Base-by-base conservation (phyloP, 176 grass and related monocot genomes). In the Musa troglodytarum region DNA sequence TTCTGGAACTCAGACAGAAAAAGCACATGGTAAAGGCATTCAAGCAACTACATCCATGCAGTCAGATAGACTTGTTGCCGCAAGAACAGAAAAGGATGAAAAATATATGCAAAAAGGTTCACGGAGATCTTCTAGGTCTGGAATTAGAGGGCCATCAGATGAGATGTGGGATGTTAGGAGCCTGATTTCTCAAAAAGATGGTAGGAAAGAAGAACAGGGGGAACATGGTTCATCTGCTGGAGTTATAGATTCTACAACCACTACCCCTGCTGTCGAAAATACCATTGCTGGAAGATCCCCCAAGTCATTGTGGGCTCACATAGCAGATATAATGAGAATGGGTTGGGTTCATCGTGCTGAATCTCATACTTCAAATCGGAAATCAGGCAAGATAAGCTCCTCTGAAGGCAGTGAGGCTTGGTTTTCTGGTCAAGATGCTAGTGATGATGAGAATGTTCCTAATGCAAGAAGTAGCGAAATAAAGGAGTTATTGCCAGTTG, bases 291-390 rank as follows among this genome's bases (percentile, higher is more conserved):
- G 62, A 83, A 98, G 82, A 69, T 78, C 73, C 74, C 83, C 83
- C 75, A 90, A 71, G 66, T 93, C 94, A 14, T 87, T 98, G 51
- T 98, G 94, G 94, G 62, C 83, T 79, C 90, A 85, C 83, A 84
- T 98, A 81, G 86, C 90, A 79, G 94, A 91, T 79, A 89, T 98
- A 83, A 77, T 98, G 72, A 86, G 85, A 70, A 78, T 98, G 81
- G 86, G 94, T 85, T 92, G 86, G 86, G 75, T 88, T 83, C 69
- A 84, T 52, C 90, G 28, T 77, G 71, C 78, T 76, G 82, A 87
- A 73, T 85, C 90, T 75, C 69, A 63, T 74, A 82, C 85, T 73
- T 83, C 82, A 68, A 82, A 73, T 70, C 79, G 65, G 57, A 98
- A 74, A 85, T 91, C 88, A 74, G 78, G 78, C 81, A 89, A 86